Percentiles rank a stretch among this genome's conserved stretches.
Conservation (phyloP, 176 grass and related monocot species). For the Hsuehochloa calcarea region DNA sequence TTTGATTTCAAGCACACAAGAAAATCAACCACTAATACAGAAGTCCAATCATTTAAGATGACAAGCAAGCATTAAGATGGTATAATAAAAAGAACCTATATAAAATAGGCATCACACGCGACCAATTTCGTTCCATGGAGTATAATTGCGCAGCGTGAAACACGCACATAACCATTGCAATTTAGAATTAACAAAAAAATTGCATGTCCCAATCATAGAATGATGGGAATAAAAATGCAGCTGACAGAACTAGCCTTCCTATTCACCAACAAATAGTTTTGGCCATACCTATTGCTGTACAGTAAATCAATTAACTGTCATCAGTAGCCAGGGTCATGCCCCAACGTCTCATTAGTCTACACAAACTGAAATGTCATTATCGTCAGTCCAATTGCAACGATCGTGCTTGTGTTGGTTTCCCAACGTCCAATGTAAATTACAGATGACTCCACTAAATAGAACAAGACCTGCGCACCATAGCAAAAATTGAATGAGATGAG, state of each 20-base stretch:
- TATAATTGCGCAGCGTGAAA: neutral
- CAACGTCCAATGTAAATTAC: neutral
- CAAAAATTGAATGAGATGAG: neutral
- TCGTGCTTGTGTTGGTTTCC: neutral
- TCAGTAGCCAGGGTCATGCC: neutral
- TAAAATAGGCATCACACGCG: neutral
- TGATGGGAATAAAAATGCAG: neutral
- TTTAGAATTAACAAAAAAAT: neutral
- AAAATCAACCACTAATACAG: neutral
- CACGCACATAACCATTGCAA: neutral
- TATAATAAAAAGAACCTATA: neutral
- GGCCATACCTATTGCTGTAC: too few species aligned
- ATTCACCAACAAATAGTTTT: neutral
- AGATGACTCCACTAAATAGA: neutral
- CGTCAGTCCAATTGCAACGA: neutral
- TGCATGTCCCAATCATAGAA: neutral
- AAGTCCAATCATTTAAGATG: neutral
- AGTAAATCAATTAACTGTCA: neutral
- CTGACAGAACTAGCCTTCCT: neutral
- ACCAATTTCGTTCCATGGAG: neutral
- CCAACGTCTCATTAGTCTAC: neutral
- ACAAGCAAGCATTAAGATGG: neutral
- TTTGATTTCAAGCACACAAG: neutral
- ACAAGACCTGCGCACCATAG: neutral
- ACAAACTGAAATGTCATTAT: neutral